Evolutionary conservation across 306 rosid species (phyloP).

Genomic region (Lathyrus sativus): DNA sequence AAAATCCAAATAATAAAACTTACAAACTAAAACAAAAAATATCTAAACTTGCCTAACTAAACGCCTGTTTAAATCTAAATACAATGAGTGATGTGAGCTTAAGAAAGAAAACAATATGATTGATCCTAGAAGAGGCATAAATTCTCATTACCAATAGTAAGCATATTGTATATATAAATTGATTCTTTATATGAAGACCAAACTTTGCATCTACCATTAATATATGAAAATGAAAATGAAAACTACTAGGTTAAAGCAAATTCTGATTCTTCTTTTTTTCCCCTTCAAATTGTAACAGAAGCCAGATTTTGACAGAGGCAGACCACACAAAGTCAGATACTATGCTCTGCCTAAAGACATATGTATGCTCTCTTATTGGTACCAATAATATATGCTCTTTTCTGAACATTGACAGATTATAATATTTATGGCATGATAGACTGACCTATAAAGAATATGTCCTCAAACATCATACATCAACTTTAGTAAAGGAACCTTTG

Average conservation of each 20-base stretch:
- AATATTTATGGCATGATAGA: constrained; percentile 26
- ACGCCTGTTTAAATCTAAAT: not conserved
- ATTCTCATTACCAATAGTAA: constrained; percentile 35
- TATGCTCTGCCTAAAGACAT: constrained; percentile 43
- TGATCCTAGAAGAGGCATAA: constrained; percentile 43
- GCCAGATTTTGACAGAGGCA: constrained; percentile 38
- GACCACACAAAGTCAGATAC: constrained; percentile 42
- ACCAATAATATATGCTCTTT: constrained; percentile 39
- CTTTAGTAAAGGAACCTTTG: not conserved
- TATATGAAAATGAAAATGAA: constrained; percentile 41
- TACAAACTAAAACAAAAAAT: too few species aligned
- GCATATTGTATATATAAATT: constrained; percentile 44
- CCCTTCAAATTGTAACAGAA: constrained; percentile 36
- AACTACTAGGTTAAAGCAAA: constrained; percentile 44
- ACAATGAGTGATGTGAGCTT: constrained; percentile 29
- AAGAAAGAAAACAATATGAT: constrained; percentile 41
- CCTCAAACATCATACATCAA: constrained; percentile 5
- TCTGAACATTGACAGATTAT: constrained; percentile 23
- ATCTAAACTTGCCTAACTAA: too few species aligned
- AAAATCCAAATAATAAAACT: too few species aligned
- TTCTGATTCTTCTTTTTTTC: constrained; percentile 41
- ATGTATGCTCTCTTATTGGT: constrained; percentile 39
- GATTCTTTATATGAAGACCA: constrained; percentile 39
- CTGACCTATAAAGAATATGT: constrained; percentile 12
- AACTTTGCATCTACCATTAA: constrained; percentile 34